Evolutionary conservation across 257 asterid species (phyloP).

Genomic region (Asclepias syriaca): DNA sequence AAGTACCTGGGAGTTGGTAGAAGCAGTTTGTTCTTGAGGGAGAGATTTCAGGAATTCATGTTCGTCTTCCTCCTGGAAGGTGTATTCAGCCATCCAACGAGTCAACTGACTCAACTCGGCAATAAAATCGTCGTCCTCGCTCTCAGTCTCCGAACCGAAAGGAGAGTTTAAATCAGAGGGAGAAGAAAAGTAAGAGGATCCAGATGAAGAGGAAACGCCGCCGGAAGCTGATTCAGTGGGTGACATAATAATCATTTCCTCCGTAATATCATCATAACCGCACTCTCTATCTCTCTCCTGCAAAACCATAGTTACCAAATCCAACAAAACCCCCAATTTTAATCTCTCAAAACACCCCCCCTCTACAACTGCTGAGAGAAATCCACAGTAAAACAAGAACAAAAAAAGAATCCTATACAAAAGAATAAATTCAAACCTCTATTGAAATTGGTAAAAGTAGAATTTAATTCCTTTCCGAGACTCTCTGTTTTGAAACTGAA

Average conservation of each 20-base stretch:
- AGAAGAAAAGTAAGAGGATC: constrained; percentile 32
- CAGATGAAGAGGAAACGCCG: neutral
- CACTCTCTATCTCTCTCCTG: neutral
- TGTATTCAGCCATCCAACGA: constrained; percentile 80
- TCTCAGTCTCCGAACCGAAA: constrained; percentile 51
- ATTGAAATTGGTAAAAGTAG: neutral
- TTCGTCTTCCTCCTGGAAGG: constrained; percentile 66
- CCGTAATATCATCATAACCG: neutral
- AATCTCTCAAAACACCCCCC: too few relatives aligned
- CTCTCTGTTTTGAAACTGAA: neutral
- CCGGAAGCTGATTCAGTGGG: constrained; percentile 21
- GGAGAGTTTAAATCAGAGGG: constrained; percentile 68
- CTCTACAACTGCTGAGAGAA: neutral
- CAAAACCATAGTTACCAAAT: constrained; percentile 9
- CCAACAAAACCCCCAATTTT: neutral
- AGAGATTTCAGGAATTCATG: constrained; percentile 17
- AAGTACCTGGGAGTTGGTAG: neutral
- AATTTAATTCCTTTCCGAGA: neutral
- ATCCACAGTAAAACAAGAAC: neutral
- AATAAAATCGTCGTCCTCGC: constrained; percentile 54
- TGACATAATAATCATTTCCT: neutral
- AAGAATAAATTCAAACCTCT: neutral
- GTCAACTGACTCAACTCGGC: constrained; percentile 75
- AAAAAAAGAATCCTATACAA: neutral
- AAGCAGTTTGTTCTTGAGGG: neutral